Base-by-base conservation (phyloP, 441 rosid genomes). In the Eutrema salsugineum region DNA sequence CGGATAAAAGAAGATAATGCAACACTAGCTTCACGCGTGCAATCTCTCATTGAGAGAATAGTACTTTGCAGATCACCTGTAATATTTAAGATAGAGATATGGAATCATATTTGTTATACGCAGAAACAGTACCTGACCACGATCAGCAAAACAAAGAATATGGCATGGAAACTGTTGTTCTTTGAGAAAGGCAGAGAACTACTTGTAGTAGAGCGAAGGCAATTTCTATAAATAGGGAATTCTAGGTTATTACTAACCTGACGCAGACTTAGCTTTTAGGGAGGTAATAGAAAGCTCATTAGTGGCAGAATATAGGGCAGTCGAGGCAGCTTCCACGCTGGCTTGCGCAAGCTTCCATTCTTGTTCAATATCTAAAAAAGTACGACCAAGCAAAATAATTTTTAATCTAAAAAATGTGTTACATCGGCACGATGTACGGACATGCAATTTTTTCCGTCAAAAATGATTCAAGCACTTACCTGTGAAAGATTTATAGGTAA, bases 291-390 rank as follows among this genome's bases (percentile, higher is more conserved):
- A 71, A 66, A 95, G 93, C 72, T 92, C 98, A 65, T 86, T 89
- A 59, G 90, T 83, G 43, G 91, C 90, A 67, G 96, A 85, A 81
- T 86, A 91, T 77, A 90, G 85, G 83, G 83, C 83, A 82, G 65
- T 84, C 28, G 97, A 86, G 78, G 98, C 97, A 81, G 90, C 87
- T 82, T 95, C 99, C 84, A 88, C 80, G 80, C 72, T 87, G 87
- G 88, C 86, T 82, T 92, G 91, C 15, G 91, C 94, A 70, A 85
- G 84, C 82, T 87, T 89, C 97, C 96, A 91, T 83, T 92, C 99
- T 79, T 88, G 91, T 77, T 95, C 97, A 42, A 81, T 72, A 74
- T 88, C 99, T 92, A 79, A 61, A 74, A 63, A 11, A 68, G 60
- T 64, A 72, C 59, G 68, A 69, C 73, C 44, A 63, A 64, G 35